Evolutionary conservation across 23 red algal species (phyloP).

Genomic region (Gracilaria caudata): DNA sequence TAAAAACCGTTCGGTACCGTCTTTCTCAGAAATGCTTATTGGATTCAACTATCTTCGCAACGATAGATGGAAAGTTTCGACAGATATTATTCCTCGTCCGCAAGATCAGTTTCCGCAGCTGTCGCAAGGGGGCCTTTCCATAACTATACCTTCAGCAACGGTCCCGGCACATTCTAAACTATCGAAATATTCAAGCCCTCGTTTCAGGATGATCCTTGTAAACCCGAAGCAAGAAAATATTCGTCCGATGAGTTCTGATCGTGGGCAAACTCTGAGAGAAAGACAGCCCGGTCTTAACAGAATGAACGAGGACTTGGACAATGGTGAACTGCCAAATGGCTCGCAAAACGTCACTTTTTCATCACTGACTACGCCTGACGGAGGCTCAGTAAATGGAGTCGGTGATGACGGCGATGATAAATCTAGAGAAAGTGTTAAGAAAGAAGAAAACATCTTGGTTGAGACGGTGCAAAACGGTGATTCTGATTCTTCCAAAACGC

Average conservation of each 20-base stretch:
- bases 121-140: conserved; percentile 22
- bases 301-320: no score
- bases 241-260: not conserved
- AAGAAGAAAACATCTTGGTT: not conserved
- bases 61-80: conserved; percentile 26
- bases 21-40: conserved; percentile 49
- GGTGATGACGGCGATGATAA: not conserved
- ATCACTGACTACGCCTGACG: not conserved
- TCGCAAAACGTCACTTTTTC: not conserved
- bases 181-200: conserved; percentile 58
- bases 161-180: conserved; percentile 66
- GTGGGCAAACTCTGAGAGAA: not conserved
- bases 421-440: conserved; percentile 18
- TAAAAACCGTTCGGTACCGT: conserved; percentile 23
- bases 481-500: not conserved
- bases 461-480: not conserved
- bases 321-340: not conserved
- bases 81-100: conserved; percentile 42
- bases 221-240: conserved; percentile 35
- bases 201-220: conserved; percentile 48
- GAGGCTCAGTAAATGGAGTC: not conserved
- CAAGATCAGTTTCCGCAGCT: conserved; percentile 46
- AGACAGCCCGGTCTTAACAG: not conserved
- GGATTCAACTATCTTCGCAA: conserved; percentile 35
- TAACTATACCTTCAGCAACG: conserved; percentile 13